A percentile compares a stretch with the other conserved stretches of the same genome.
phyloP scores from a whole-genome alignment of 306 rosid species.

The Cicer yamashitae region DNA sequence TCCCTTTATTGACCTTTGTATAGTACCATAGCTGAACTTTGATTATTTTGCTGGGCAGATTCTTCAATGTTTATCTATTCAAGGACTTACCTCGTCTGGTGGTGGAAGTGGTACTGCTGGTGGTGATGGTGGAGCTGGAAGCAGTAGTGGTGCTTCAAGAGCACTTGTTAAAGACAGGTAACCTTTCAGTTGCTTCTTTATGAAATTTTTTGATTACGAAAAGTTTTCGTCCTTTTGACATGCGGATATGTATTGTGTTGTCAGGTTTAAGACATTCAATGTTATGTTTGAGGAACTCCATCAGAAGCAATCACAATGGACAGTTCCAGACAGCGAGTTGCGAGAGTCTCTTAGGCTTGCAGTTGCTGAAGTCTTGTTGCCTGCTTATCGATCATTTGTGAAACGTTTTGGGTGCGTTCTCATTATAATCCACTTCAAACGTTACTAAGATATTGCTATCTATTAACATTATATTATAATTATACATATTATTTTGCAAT shows the following conservation, averaged over 20 bases:
- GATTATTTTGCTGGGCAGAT: slow-evolving; percentile 64
- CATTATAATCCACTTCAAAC: slow-evolving; percentile 12
- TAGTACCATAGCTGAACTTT: slow-evolving; percentile 35
- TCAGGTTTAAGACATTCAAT: slow-evolving; percentile 85
- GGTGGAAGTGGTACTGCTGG: slow-evolving; percentile 72
- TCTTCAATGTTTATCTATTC: slow-evolving; percentile 81
- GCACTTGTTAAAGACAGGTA: slow-evolving; percentile 92
- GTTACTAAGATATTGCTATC: slow-evolving; percentile 20
- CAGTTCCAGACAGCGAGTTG: slow-evolving; percentile 89
- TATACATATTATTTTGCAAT: slow-evolving; percentile 15
- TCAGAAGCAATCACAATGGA: slow-evolving; percentile 98
- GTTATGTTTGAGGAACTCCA: slow-evolving; percentile 91
- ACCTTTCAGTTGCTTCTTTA: slow-evolving; percentile 4
- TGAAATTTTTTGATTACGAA: neutral
- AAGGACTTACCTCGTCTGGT: slow-evolving; percentile 87
- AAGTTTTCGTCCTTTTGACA: slow-evolving; percentile 25
- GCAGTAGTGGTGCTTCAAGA: slow-evolving; percentile 91
- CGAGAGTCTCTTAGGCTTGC: slow-evolving; percentile 96
- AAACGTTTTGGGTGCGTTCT: slow-evolving; percentile 82
- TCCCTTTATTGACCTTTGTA: neutral
- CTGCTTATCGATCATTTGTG: slow-evolving; percentile 89
- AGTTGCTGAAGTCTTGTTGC: slow-evolving; percentile 90
- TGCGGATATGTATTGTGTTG: slow-evolving; percentile 21
- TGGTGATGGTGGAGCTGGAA: slow-evolving; percentile 77
- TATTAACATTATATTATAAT: neutral